Conservation (phyloP, 306 rosid species). For the Heteromeles arbutifolia region DNA sequence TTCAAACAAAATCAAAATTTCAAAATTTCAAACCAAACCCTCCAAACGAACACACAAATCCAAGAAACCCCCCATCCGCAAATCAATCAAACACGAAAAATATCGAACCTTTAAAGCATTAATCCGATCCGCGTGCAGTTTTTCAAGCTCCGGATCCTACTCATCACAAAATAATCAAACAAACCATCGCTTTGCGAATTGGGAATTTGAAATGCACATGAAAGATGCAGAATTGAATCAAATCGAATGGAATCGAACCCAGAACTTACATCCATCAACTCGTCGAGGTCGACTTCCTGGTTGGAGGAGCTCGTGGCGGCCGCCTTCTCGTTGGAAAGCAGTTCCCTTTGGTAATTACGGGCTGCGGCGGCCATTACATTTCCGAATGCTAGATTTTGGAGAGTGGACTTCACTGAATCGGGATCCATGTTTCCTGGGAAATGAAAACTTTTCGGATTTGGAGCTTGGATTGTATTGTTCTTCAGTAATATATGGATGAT, state of each 20-base stretch:
- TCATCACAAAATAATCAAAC: slow-evolving; percentile 11
- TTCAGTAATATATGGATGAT: background rate
- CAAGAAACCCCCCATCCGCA: background rate
- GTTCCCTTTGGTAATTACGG: slow-evolving; percentile 83
- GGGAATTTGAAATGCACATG: background rate
- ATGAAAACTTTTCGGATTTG: background rate
- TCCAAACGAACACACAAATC: background rate
- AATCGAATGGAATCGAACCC: background rate
- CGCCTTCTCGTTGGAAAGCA: slow-evolving; percentile 45
- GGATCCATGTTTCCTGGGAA: slow-evolving; percentile 54
- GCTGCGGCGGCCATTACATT: slow-evolving; percentile 92
- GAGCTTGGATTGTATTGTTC: background rate
- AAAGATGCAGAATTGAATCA: background rate
- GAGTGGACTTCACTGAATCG: slow-evolving; percentile 71
- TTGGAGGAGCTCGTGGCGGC: slow-evolving; percentile 58
- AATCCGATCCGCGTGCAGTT: slow-evolving; percentile 87
- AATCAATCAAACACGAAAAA: background rate
- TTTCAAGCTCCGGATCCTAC: slow-evolving; percentile 98
- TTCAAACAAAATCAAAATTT: background rate
- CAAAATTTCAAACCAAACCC: slow-evolving; percentile 7
- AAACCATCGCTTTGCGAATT: background rate
- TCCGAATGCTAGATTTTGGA: slow-evolving; percentile 75
- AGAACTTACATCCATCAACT: slow-evolving; percentile 84
- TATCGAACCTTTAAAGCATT: slow-evolving; percentile 77
- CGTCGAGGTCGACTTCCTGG: slow-evolving; percentile 85